Conservation (phyloP, 169 alveolate genomes). For the Prorocentrum cordatum region DNA sequence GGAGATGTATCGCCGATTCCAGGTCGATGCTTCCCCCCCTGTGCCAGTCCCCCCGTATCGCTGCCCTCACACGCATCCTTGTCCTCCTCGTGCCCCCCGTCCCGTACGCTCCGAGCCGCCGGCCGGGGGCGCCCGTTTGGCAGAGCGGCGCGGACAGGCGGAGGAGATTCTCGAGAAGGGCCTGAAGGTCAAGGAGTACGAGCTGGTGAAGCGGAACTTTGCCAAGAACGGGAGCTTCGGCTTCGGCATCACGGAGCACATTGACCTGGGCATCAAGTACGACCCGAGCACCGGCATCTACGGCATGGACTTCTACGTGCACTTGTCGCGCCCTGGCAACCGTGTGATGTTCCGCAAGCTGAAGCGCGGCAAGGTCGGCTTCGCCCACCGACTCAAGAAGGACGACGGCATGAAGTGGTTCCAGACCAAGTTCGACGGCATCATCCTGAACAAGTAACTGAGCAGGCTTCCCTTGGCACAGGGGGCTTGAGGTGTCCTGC, state of each 20-base stretch:
- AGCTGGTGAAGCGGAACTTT: conserved; percentile 92
- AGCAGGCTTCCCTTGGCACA: too few relatives aligned
- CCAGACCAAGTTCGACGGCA: conserved; percentile 95
- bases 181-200: conserved; percentile 98
- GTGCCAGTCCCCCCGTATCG: too few relatives aligned
- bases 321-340: conserved; percentile 97
- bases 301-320: conserved; percentile 99
- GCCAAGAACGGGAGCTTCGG: conserved; percentile 99
- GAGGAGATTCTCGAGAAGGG: conserved; percentile 97
- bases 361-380: conserved; percentile 87
- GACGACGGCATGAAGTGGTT: conserved; percentile 83
- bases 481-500: too few relatives aligned
- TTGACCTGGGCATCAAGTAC: conserved; percentile 98
- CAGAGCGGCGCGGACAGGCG: too few relatives aligned
- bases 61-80: too few relatives aligned
- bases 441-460: conserved; percentile 87
- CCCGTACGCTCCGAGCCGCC: too few relatives aligned
- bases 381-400: conserved; percentile 90
- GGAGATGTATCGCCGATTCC: too few relatives aligned
- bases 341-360: conserved; percentile 93
- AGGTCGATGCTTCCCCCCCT: too few relatives aligned
- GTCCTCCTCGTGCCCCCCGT: too few relatives aligned
- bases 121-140: too few relatives aligned
- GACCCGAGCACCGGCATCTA: conserved; percentile 99
- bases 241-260: conserved; percentile 99